Percentiles rank a stretch among this genome's conserved stretches.
These are phyloP conservation scores for Hyphodiscus sp. DNA, from an alignment of 2,329 filamentous ascomycete species.

Conservation along the genomic window DNA sequence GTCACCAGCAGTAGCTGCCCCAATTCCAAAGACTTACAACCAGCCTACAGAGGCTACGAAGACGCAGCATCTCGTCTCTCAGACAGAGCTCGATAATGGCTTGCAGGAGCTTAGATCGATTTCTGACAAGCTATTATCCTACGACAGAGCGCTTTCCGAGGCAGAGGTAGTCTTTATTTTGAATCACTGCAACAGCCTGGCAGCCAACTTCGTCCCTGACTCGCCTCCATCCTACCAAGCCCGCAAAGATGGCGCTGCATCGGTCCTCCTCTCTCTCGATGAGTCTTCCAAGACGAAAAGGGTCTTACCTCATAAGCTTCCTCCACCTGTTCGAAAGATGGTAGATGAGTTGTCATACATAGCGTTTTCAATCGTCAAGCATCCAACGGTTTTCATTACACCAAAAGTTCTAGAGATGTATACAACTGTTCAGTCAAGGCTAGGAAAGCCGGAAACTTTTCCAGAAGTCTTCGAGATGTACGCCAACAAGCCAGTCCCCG, in stretches of 20 bases:
- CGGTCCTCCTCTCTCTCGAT: conserved; percentile 45
- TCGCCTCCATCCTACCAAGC: conserved; percentile 6
- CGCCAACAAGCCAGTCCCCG: conserved; percentile 71
- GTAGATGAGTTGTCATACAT: conserved; percentile 48
- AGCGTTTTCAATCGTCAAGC: conserved; percentile 64
- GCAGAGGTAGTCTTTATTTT: conserved; percentile 16
- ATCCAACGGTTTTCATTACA: conserved; percentile 76
- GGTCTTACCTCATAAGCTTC: conserved; percentile 11
- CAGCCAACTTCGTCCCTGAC: conserved; percentile 20
- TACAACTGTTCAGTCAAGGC: conserved; percentile 65
- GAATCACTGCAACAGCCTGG: conserved; percentile 18
- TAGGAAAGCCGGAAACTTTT: conserved; percentile 69
- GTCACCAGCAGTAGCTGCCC: not conserved
- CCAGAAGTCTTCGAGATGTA: conserved; percentile 77
- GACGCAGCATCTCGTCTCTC: conserved; percentile 4
- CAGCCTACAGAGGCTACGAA: not conserved
- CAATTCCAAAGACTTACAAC: not conserved
- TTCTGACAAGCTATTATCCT: conserved; percentile 18
- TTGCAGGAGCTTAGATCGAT: conserved; percentile 17
- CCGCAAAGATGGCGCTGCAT: conserved; percentile 37
- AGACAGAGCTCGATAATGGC: conserved; percentile 15
- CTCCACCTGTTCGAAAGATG: conserved; percentile 13
- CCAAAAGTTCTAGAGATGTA: conserved; percentile 66
- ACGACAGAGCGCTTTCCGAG: conserved; percentile 19
- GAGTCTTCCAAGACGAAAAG: conserved; percentile 18